Evolutionary conservation across 2,329 filamentous ascomycete genomes (phyloP).

Genomic region (Dothideomycetidae sp.): DNA sequence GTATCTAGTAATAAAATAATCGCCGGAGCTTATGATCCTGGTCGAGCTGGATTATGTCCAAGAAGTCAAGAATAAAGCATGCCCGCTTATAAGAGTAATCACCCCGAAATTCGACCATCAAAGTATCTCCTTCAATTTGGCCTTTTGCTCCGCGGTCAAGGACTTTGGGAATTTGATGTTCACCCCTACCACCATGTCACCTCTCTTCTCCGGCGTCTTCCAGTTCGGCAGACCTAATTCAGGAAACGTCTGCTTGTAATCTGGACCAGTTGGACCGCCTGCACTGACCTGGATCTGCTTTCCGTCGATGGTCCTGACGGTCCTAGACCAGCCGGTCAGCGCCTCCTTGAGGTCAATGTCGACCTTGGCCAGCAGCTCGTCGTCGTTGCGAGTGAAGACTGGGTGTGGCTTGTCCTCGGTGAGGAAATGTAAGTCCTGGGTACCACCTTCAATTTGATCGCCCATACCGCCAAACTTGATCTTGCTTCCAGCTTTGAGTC

Average conservation of each 20-base stretch:
- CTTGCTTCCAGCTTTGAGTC: constrained; percentile 91
- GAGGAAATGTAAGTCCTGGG: constrained; percentile 90
- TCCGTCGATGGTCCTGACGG: constrained; percentile 86
- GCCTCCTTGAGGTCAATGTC: constrained; percentile 85
- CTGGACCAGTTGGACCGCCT: constrained; percentile 71
- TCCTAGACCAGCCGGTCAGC: constrained; percentile 81
- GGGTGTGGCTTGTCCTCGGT: constrained; percentile 88
- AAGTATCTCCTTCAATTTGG: constrained; percentile 65
- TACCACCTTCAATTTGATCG: constrained; percentile 89
- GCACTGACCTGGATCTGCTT: constrained; percentile 70
- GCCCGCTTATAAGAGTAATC: too few species aligned
- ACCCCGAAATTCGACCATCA: too few species aligned
- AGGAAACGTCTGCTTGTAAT: constrained; percentile 67
- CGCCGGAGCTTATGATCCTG: too few species aligned
- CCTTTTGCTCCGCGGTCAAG: constrained; percentile 65
- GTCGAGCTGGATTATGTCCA: too few species aligned
- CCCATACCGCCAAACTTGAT: constrained; percentile 98
- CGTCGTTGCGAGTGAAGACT: constrained; percentile 71
- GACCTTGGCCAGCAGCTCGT: constrained; percentile 67
- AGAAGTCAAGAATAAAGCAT: too few species aligned
- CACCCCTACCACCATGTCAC: constrained; percentile 78
- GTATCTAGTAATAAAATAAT: too few species aligned
- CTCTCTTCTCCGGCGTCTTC: constrained; percentile 72
- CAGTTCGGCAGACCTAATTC: constrained; percentile 86
- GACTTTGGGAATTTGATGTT: constrained; percentile 83